Evolutionary conservation across 2,329 filamentous ascomycete genomes (phyloP).

Genomic region (Cercospora beticola): DNA sequence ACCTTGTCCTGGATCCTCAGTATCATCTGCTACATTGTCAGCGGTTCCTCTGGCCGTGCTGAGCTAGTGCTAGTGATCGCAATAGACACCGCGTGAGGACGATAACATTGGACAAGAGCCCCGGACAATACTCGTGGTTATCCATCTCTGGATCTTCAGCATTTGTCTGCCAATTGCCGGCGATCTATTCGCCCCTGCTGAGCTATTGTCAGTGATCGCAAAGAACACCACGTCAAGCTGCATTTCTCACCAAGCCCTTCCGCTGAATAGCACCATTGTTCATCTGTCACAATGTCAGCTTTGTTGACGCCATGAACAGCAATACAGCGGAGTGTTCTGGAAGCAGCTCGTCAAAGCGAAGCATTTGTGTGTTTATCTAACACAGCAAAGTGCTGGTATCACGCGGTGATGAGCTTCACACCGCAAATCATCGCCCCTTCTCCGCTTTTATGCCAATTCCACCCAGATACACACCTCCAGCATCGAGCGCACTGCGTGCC

Average conservation of each 20-base stretch:
- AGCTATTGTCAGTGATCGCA: too few relatives aligned
- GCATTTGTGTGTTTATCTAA: not conserved
- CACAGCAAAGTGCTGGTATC: not conserved
- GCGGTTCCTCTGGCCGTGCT: too few relatives aligned
- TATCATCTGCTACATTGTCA: too few relatives aligned
- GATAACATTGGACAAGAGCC: too few relatives aligned
- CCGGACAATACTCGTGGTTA: too few relatives aligned
- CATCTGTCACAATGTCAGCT: not conserved
- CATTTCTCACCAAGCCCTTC: not conserved
- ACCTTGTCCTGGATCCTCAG: too few relatives aligned
- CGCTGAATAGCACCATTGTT: not conserved
- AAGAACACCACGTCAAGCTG: not conserved
- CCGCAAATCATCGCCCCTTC: not conserved
- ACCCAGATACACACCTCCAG: not conserved
- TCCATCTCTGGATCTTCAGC: too few relatives aligned
- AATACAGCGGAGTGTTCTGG: not conserved
- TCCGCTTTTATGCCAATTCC: not conserved
- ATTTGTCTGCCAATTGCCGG: too few relatives aligned
- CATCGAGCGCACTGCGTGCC: not conserved
- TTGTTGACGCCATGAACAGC: not conserved
- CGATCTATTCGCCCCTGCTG: too few relatives aligned
- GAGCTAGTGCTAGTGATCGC: too few relatives aligned
- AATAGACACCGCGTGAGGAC: too few relatives aligned
- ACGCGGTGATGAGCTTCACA: not conserved
- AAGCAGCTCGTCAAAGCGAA: not conserved